Conservation (phyloP, 2,329 filamentous ascomycete genomes). For the Cladosporium phlei region DNA sequence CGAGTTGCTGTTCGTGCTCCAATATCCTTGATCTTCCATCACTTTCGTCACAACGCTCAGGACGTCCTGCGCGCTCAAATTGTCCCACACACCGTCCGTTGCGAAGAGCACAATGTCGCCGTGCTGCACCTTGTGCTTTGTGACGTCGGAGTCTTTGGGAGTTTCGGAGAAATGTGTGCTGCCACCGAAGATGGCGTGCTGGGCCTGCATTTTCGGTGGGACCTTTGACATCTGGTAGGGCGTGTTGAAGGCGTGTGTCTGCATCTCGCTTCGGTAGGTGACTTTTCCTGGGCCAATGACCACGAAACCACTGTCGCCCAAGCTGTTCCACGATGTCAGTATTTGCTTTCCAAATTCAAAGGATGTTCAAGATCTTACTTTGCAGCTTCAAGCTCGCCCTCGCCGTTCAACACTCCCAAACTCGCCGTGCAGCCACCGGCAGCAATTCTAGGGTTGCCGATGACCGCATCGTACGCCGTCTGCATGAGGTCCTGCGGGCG, state of each 20-base stretch:
- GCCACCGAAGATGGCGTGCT: conserved; percentile 79
- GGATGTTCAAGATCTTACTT: conserved; percentile 51
- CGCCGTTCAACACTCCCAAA: conserved; percentile 68
- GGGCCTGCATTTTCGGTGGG: conserved; percentile 70
- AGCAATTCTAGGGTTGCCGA: conserved; percentile 64
- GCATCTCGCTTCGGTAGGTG: conserved; percentile 73
- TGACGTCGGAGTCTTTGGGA: conserved; percentile 77
- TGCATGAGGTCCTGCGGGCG: conserved; percentile 68
- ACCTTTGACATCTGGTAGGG: conserved; percentile 91
- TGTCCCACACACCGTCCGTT: conserved; percentile 94
- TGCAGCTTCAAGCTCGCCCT: conserved; percentile 77
- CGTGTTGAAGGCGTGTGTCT: conserved; percentile 97
- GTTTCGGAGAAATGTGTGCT: conserved; percentile 65
- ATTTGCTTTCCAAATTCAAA: neutral
- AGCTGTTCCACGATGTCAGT: conserved; percentile 33
- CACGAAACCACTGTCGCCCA: conserved; percentile 92
- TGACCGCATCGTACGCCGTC: conserved; percentile 75
- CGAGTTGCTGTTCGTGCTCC: conserved; percentile 26
- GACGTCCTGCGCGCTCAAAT: conserved; percentile 85
- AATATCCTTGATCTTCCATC: conserved; percentile 57
- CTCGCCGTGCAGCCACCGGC: conserved; percentile 91
- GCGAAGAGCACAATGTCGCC: conserved; percentile 92
- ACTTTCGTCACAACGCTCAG: conserved; percentile 64
- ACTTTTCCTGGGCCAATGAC: conserved; percentile 82
- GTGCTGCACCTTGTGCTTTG: conserved; percentile 71